Evolutionary conservation across 2,329 filamentous ascomycete genomes (phyloP).

Genomic region (Phaeosphaeriaceae sp.): DNA sequence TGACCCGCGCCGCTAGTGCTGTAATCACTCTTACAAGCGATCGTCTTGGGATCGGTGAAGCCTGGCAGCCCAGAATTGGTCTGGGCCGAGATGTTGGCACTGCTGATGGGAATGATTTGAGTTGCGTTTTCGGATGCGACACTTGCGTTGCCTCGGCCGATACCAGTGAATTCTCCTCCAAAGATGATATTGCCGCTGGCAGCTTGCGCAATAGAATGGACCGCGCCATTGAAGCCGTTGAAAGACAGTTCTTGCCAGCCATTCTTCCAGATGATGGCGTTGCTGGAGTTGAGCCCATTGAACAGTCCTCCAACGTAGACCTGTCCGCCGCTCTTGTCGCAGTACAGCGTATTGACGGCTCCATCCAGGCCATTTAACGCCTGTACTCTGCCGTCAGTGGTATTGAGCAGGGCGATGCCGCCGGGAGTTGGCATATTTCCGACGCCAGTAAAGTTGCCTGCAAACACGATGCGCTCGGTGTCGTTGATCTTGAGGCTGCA

Average conservation of each 20-base stretch:
- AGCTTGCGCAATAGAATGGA: constrained; percentile 82
- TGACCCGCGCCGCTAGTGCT: constrained; percentile 70
- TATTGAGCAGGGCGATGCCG: constrained; percentile 81
- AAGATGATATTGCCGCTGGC: constrained; percentile 88
- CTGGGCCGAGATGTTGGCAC: constrained; percentile 74
- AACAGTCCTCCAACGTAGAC: constrained; percentile 94
- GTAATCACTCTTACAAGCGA: constrained; percentile 78
- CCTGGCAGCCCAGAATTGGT: constrained; percentile 68
- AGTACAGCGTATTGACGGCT: constrained; percentile 80
- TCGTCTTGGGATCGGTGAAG: constrained; percentile 77
- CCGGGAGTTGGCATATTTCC: constrained; percentile 76
- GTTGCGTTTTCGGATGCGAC: constrained; percentile 70
- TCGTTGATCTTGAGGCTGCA: constrained; percentile 78
- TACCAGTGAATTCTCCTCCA: constrained; percentile 85
- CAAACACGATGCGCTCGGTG: constrained; percentile 78
- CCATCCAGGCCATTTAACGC: constrained; percentile 83
- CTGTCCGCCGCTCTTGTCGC: constrained; percentile 76
- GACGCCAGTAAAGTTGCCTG: constrained; percentile 94
- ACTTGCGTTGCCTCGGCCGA: constrained; percentile 85
- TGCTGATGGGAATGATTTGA: constrained; percentile 83
- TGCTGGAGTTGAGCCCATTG: constrained; percentile 78
- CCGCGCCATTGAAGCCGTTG: constrained; percentile 91
- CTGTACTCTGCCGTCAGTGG: constrained; percentile 71
- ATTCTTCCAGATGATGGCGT: constrained; percentile 83
- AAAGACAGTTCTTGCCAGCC: constrained; percentile 83